A percentile compares a stretch with the other conserved stretches of the same genome.
These are phyloP conservation scores for Thecaphora thlaspeos DNA, from an alignment of 1,284 basidiomycete genomes.

Conservation along the genomic window DNA sequence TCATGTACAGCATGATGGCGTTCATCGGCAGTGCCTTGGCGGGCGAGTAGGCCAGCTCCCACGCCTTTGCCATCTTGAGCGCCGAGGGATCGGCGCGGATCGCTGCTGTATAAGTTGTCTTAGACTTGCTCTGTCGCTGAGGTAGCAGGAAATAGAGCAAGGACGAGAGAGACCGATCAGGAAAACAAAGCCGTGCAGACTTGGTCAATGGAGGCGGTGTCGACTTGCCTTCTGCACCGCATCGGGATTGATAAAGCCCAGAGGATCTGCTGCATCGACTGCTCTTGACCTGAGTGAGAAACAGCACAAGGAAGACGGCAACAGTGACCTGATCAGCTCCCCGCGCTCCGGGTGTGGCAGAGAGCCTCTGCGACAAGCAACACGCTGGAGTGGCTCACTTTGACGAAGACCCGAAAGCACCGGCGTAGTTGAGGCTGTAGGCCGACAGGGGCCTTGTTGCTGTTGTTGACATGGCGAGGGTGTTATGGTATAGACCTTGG, in stretches of 20 bases:
- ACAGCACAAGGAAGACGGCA: neutral
- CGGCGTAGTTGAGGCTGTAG: conserved; percentile 26
- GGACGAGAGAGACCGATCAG: neutral
- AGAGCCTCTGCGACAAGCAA: too few species aligned
- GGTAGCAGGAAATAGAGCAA: neutral
- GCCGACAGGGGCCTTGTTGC: conserved; percentile 19
- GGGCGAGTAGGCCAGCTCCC: conserved; percentile 52
- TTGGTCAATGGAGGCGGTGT: neutral
- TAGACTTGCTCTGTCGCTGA: conserved; percentile 25
- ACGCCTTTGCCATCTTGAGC: conserved; percentile 50
- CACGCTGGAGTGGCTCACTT: conserved; percentile 11
- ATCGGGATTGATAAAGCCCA: conserved; percentile 24
- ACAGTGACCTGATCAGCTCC: too few species aligned
- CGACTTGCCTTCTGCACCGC: conserved; percentile 26
- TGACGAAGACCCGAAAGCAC: conserved; percentile 4
- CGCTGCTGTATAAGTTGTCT: conserved; percentile 8
- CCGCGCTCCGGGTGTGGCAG: too few species aligned
- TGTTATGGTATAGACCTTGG: too few species aligned
- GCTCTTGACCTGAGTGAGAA: conserved; percentile 11
- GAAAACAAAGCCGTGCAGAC: neutral
- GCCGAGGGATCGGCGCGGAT: conserved; percentile 27
- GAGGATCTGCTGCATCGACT: conserved; percentile 15
- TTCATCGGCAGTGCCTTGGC: conserved; percentile 55
- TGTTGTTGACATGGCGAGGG: too few species aligned
- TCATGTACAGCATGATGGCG: conserved; percentile 57